Percentiles rank a stretch among this genome's conserved stretches.
These are phyloP conservation scores for Neoboletus magnificus DNA, from an alignment of 768 basidiomycete genomes.

Conservation along the genomic window DNA sequence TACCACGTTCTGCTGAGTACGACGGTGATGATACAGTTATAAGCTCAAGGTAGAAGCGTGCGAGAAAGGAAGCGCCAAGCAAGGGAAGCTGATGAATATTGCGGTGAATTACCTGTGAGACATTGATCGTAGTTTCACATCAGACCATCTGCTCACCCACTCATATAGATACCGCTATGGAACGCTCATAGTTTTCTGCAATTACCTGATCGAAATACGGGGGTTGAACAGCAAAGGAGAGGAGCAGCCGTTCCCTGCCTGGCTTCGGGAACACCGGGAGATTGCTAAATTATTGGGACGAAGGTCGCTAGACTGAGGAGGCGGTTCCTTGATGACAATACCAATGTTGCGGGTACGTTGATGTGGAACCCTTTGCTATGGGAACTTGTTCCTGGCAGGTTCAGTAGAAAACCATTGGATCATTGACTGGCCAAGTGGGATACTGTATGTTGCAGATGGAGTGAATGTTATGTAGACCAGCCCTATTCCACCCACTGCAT, in stretches of 20 bases:
- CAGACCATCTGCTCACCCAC: conserved; percentile 4
- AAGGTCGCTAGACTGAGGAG: conserved; percentile 59
- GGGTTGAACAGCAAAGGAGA: conserved; percentile 38
- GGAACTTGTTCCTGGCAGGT: conserved; percentile 1
- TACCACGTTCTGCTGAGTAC: background rate
- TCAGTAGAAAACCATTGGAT: background rate
- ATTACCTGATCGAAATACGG: conserved; percentile 79
- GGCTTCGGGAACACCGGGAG: conserved; percentile 82
- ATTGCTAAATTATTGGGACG: conserved; percentile 71
- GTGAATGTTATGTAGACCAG: background rate
- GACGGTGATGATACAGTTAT: conserved; percentile 51
- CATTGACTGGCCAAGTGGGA: background rate
- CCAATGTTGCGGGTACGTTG: background rate
- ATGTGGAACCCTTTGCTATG: background rate
- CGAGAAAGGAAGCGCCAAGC: conserved; percentile 74
- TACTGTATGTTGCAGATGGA: background rate
- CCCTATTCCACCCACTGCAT: no score
- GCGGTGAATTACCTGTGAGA: conserved; percentile 85
- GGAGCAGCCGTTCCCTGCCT: conserved; percentile 66
- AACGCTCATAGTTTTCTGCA: conserved; percentile 89
- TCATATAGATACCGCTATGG: conserved; percentile 76
- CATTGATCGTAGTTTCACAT: conserved; percentile 18
- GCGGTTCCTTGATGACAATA: background rate
- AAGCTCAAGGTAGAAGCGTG: conserved; percentile 86
- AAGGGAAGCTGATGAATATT: conserved; percentile 66